A percentile compares a stretch with the other conserved stretches of the same genome.
Conservation (phyloP, 306 rosid species). For the Malus orientalis region DNA sequence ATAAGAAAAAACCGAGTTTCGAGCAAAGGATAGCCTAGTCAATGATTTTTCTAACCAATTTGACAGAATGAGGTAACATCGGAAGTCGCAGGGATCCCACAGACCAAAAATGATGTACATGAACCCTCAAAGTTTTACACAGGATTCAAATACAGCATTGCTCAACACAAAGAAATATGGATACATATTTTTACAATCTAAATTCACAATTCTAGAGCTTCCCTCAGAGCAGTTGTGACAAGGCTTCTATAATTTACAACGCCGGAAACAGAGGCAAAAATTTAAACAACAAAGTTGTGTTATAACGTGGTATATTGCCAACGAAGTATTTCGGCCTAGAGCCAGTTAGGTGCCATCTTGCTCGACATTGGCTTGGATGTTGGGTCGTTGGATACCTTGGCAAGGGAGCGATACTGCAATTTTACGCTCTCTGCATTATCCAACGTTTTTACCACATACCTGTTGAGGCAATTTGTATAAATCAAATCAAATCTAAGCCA, state of each 20-base stretch:
- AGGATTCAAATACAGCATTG: constrained; percentile 13
- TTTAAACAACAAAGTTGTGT: constrained; percentile 9
- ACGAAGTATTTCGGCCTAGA: constrained; percentile 18
- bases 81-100: background rate
- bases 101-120: constrained; percentile 9
- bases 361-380: constrained; percentile 50
- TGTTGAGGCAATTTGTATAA: constrained; percentile 16
- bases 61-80: background rate
- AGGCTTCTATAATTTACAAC: constrained; percentile 34
- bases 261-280: constrained; percentile 10
- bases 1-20: no score
- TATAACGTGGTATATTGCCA: constrained; percentile 11
- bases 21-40: no score
- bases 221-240: constrained; percentile 14
- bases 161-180: constrained; percentile 6
- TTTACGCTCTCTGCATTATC: constrained; percentile 99
- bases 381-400: constrained; percentile 59
- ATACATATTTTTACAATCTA: constrained; percentile 11
- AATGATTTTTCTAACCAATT: no score
- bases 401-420: constrained; percentile 93
- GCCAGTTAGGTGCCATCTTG: constrained; percentile 76
- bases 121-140: background rate
- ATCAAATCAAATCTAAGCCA: background rate
- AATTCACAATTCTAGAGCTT: constrained; percentile 9
- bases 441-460: constrained; percentile 98